Evolutionary conservation across 2,329 filamentous ascomycete genomes (phyloP).

Genomic region (Pezicula neosporulosa): DNA sequence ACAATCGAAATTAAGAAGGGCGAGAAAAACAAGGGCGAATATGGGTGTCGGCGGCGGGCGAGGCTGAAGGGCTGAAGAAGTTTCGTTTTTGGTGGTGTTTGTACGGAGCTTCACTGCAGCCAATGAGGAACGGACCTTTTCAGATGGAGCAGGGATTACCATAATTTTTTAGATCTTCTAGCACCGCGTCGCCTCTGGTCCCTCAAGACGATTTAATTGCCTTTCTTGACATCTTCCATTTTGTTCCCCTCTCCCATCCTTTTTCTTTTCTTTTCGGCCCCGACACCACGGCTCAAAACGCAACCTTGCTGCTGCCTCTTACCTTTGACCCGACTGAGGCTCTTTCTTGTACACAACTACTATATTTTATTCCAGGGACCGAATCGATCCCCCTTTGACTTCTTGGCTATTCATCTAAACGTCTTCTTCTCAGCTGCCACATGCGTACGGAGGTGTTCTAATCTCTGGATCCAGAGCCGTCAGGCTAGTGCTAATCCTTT

Average conservation of each 20-base stretch:
- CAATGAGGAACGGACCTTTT: too few relatives aligned
- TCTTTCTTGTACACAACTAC: too few relatives aligned
- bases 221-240: conserved; percentile 4
- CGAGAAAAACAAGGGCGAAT: not conserved
- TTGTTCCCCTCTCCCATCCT: not conserved
- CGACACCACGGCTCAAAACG: not conserved
- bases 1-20: not conserved
- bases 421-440: too few relatives aligned
- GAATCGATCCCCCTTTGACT: not conserved
- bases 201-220: conserved; percentile 5
- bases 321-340: too few relatives aligned
- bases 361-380: not conserved
- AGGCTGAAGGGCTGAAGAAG: not conserved
- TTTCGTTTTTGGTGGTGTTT: too few relatives aligned
- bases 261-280: not conserved
- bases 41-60: not conserved
- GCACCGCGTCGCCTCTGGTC: not conserved
- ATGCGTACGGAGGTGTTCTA: not conserved
- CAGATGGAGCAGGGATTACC: too few relatives aligned
- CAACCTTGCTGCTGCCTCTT: too few relatives aligned
- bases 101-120: too few relatives aligned
- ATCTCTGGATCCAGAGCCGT: not conserved
- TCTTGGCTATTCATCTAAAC: not conserved
- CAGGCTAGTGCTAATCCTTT: conserved; percentile 11
- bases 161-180: too few relatives aligned